Evolutionary conservation across 768 basidiomycete genomes (phyloP), one percentile per base, ranked within the genome.

Genomic region (Cystofilobasidium macerans): DNA sequence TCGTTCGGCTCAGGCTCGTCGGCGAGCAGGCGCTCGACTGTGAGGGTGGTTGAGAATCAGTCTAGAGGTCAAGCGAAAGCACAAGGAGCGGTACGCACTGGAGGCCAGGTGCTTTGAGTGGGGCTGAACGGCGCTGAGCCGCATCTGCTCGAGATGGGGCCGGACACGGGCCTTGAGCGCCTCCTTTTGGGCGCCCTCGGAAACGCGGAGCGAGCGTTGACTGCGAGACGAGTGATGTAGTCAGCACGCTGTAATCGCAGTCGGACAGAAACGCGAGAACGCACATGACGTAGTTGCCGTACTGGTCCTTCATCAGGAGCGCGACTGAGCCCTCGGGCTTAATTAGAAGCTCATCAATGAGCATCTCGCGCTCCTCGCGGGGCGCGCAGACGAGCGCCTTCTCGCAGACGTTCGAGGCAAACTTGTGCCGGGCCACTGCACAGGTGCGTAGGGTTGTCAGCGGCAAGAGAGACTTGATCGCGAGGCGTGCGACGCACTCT

Each of bases 371-470:
- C 68, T 81, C 85, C 13, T 85, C 84, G 0, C 80, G 38, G 62
- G 83, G 81, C 0, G 87, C 83, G 38, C 80, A 83, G 33, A 84
- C 75, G 40, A 94, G 80, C 7, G 89, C 90, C 76, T 90, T 92
- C 77, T 94, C 93, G 75, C 87, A 88, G 24, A 97, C 94, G 72
- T 99, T 98, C 7, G 92, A 95, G 7, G 90, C 92, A 72, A 89
- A 94, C 74, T 94, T 94, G 73, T 75, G 74, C 20, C 72, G 68
- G n/a, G 70, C 69, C 32, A 74, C 75, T 76, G 64, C 13, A 26
- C 9, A n/a, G 38, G 22, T 35, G 36, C 22, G 42, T 18, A 47
- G 42, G 24, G 13, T 7, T 38, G 36, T 7, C 36, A 14, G 18
- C 20, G 42, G 26, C 18, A 18, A n/a, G 42, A 9, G 11, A 26